Conservation (phyloP, 371 early-diverging fungal species). For the Chytridium lagenaria region DNA sequence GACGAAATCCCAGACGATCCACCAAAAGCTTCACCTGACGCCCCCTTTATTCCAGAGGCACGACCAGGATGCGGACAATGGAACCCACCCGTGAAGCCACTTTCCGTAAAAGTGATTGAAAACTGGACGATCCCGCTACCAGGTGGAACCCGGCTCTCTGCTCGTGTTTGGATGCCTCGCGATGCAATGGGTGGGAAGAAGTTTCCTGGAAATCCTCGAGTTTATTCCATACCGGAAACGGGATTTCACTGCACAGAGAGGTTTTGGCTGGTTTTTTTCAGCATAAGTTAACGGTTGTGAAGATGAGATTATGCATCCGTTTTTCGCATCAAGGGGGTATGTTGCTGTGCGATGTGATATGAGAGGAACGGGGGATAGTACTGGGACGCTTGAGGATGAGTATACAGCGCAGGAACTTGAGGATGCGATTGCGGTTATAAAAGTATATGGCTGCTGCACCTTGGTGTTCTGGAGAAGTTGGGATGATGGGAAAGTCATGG, state of each 20-base stretch:
- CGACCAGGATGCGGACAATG: conserved; percentile 8
- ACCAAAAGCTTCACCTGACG: background rate
- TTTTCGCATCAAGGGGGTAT: conserved; percentile 12
- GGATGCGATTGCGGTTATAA: conserved; percentile 9
- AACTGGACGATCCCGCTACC: conserved; percentile 7
- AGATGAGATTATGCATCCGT: conserved; percentile 17
- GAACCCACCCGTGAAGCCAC: conserved; percentile 6
- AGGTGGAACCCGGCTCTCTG: conserved; percentile 5
- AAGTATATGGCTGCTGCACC: background rate
- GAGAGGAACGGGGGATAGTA: conserved; percentile 18
- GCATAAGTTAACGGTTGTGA: background rate
- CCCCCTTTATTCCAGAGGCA: conserved; percentile 10
- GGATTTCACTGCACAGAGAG: conserved; percentile 19
- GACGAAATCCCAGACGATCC: background rate
- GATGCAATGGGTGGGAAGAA: conserved; percentile 16
- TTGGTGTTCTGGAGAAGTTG: conserved; percentile 14
- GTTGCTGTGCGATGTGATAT: conserved; percentile 8
- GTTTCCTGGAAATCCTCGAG: conserved; percentile 17
- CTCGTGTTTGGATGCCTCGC: conserved; percentile 17
- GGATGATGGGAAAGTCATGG: conserved; percentile 25
- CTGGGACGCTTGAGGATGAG: conserved; percentile 18
- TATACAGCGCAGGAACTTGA: conserved; percentile 15
- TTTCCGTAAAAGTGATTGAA: conserved; percentile 5
- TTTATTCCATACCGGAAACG: conserved; percentile 15
- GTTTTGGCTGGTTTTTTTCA: background rate